Evolutionary conservation across 2,329 filamentous ascomycete genomes (phyloP), one percentile per base, ranked within the genome.

Genomic region (Pseudogymnoascus sp.): DNA sequence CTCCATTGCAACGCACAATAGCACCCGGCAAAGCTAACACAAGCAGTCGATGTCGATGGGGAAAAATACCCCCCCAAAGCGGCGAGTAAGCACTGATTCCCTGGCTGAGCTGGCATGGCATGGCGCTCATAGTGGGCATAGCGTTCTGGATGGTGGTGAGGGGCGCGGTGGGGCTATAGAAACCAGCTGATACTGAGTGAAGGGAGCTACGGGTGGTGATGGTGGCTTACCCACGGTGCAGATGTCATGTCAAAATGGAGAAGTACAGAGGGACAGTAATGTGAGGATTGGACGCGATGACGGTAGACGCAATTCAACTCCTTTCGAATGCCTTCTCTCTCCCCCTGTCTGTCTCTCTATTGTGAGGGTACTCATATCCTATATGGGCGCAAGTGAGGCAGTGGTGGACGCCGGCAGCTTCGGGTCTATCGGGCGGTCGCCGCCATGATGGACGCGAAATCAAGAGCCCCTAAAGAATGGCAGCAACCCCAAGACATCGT

Each of bases 51-150:
- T 69, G 76, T 76, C 59, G 76, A 79, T 23, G 80, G 80, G 37
- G 77, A 78, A 66, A 68, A 77, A 68, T 85, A 83, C 68, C 82
- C 82, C 37, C 81, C 82, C n/a, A 80, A 76, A 75, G 78, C 75
- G 14, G 73, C 37, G 21, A 66, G 65, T 18, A 62, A 47, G 37
- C 28, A 63, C n/a, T 71, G 67, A 66, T 63, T 68, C 18, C 63
- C 63, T 37, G 64, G 63, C 4, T 28, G 53, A 50, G 18, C 38
- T 23, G 62, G 53, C 16, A 61, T 23, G 64, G 61, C 16, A 61
- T 38, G 5, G 44, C 42, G 60, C 59, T 35, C 21, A 25, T 63
- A 37, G 59, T 33, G 38, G 65, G 59, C 25, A 56, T 33, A 63
- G 59, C 28, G 28, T 62, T 59, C 31, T 63, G 31, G 44, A 11